These are phyloP conservation scores for Apiotrichum veenhuisii DNA, from an alignment of 1,284 basidiomycete genomes.

Conservation along the genomic window DNA sequence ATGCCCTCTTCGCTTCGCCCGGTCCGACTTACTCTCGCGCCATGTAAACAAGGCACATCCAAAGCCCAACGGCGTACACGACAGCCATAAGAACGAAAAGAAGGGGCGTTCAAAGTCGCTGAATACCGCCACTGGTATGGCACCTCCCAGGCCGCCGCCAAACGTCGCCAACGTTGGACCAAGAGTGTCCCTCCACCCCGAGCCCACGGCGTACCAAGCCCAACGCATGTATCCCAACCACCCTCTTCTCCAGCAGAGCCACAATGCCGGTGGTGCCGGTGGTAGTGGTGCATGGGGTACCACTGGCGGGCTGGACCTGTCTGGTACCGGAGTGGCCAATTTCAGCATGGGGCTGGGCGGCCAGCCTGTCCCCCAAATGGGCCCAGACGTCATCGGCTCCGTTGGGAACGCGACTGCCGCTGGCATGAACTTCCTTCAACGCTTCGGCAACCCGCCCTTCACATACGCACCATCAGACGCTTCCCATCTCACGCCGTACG, in stretches of 20 bases:
- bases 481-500: not conserved
- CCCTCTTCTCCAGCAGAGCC: slow-evolving; percentile 29
- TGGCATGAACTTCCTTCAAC: not conserved
- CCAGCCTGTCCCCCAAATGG: not conserved
- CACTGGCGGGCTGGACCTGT: not conserved
- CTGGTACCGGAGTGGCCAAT: not conserved
- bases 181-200: slow-evolving; percentile 2
- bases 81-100: slow-evolving; percentile 28
- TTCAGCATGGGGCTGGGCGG: not conserved
- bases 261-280: not conserved
- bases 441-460: slow-evolving; percentile 13
- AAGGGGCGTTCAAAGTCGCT: slow-evolving; percentile 36
- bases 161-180: not conserved
- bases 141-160: slow-evolving; percentile 29
- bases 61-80: slow-evolving; percentile 56
- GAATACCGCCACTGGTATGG: slow-evolving; percentile 16
- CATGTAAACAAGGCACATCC: slow-evolving; percentile 88
- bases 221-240: slow-evolving; percentile 45
- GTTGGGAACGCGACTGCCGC: not conserved
- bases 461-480: slow-evolving; percentile 45
- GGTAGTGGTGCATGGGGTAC: not conserved
- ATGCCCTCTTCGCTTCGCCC: slow-evolving; percentile 82
- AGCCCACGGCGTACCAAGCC: slow-evolving; percentile 28
- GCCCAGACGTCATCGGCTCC: not conserved
- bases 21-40: slow-evolving; percentile 79